phyloP scores from a whole-genome alignment of 805 yeast species.

The Martiniozyma abietophila region DNA sequence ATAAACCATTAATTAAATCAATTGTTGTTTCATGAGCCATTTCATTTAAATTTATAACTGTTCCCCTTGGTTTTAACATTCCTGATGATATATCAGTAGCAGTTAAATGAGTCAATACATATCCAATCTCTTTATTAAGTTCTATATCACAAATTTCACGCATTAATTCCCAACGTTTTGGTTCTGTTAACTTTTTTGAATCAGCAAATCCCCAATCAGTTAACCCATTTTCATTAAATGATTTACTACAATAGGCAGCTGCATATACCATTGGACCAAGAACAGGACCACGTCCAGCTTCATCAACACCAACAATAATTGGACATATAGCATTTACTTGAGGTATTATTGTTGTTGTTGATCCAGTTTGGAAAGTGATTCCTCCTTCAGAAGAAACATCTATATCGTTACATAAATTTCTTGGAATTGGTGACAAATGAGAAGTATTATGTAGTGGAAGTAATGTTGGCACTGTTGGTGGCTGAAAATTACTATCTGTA shows the following conservation, averaged over 20 bases:
- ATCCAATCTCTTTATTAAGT: conserved; percentile 58
- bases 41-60: conserved; percentile 69
- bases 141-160: conserved; percentile 44
- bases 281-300: conserved; percentile 98
- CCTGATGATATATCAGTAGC: conserved; percentile 83
- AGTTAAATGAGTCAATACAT: conserved; percentile 78
- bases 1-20: conserved; percentile 55
- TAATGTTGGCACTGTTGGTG: no score
- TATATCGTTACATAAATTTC: no score
- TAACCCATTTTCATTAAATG: conserved; percentile 36
- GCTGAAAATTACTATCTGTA: no score
- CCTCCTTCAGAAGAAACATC: no score
- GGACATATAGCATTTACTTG: no score
- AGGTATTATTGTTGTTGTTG: no score
- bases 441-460: no score
- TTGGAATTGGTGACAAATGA: no score
- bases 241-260: conserved; percentile 60
- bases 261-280: conserved; percentile 98
- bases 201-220: conserved; percentile 80
- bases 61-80: conserved; percentile 57
- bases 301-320: conserved; percentile 83
- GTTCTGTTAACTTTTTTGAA: conserved; percentile 77
- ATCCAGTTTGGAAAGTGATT: no score
- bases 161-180: conserved; percentile 54
- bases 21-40: conserved; percentile 97